Evolutionary conservation across 148 eudicot species (phyloP).

Genomic region (Rhododendron ovatum): DNA sequence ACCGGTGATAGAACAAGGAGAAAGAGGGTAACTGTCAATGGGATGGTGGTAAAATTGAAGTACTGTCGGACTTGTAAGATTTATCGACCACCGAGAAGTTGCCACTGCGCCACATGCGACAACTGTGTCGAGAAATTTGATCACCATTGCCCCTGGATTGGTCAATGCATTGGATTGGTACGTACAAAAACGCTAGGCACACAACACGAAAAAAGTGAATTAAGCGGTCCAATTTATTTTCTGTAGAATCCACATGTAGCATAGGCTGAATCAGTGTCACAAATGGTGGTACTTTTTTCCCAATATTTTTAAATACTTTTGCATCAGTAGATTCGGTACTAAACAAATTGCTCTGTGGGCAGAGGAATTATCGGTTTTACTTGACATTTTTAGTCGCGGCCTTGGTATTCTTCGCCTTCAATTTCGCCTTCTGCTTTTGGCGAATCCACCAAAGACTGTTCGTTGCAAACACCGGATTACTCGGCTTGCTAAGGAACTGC

Average conservation of each 20-base stretch:
- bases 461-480: constrained; percentile 1
- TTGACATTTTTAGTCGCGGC: constrained; percentile 14
- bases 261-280: not conserved
- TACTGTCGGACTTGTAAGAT: constrained; percentile 25
- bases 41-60: constrained; percentile 16
- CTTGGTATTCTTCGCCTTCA: constrained; percentile 14
- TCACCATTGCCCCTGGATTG: constrained; percentile 35
- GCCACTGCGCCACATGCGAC: constrained; percentile 27
- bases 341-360: not conserved
- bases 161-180: constrained; percentile 26
- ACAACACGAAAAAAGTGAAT: not conserved
- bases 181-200: not conserved
- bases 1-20: not conserved
- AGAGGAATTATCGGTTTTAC: constrained; percentile 25
- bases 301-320: not conserved
- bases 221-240: not conserved
- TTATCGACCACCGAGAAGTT: constrained; percentile 27
- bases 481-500: constrained; percentile 15
- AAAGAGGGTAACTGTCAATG: constrained; percentile 13
- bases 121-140: constrained; percentile 29
- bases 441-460: constrained; percentile 14
- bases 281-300: too few relatives aligned
- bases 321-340: not conserved
- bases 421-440: constrained; percentile 15
- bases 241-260: not conserved